Evolutionary conservation across 1,284 basidiomycete species (phyloP).

Genomic region (Cutaneotrichosporon mucoides): DNA sequence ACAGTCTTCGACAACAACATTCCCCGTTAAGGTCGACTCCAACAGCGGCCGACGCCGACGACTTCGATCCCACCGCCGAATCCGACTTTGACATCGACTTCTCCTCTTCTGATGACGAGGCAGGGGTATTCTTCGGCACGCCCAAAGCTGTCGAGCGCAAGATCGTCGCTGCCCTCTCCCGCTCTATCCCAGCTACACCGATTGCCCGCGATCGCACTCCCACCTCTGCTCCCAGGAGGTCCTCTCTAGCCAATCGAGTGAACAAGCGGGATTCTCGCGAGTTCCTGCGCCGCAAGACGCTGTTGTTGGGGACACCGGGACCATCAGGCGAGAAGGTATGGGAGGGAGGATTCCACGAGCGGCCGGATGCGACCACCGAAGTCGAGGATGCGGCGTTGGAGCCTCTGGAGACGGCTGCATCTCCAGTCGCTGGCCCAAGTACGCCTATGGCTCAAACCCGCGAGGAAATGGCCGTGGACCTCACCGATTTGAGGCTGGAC

Average conservation of each 20-base stretch:
- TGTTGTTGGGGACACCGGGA: slow-evolving; percentile 20
- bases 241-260: slow-evolving; percentile 14
- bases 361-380: background rate
- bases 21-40: background rate
- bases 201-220: background rate
- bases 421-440: background rate
- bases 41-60: background rate
- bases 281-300: slow-evolving; percentile 32
- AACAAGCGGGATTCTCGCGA: slow-evolving; percentile 34
- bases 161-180: slow-evolving; percentile 26
- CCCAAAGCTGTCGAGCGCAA: slow-evolving; percentile 24
- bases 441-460: background rate
- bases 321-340: slow-evolving; percentile 15
- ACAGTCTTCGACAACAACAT: background rate
- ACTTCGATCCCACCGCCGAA: background rate
- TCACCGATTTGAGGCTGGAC: slow-evolving; percentile 14
- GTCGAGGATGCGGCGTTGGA: slow-evolving; percentile 3
- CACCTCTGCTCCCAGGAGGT: slow-evolving; percentile 3
- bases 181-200: slow-evolving; percentile 9
- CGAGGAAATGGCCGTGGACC: slow-evolving; percentile 20
- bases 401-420: background rate
- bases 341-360: slow-evolving; percentile 21
- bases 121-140: slow-evolving; percentile 36
- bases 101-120: slow-evolving; percentile 28
- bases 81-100: slow-evolving; percentile 7